phyloP scores from a whole-genome alignment of 805 yeast species.

The Wickerhamiella brachini region DNA sequence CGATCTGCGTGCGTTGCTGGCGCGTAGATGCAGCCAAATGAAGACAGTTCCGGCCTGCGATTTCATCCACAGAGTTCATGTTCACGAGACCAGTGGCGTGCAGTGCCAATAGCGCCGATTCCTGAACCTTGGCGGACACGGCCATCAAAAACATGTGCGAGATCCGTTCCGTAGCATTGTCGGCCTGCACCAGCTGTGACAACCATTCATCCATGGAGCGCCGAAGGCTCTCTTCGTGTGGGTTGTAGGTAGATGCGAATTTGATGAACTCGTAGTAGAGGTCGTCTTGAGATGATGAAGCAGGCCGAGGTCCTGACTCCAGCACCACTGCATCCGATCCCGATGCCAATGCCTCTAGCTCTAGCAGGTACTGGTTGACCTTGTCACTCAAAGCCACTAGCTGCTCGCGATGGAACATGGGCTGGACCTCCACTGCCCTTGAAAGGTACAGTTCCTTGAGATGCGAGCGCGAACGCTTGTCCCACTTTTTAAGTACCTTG shows the following conservation, averaged over 20 bases:
- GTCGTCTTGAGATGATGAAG: constrained; percentile 34
- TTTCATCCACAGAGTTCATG: constrained; percentile 51
- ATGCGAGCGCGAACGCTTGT: constrained; percentile 86
- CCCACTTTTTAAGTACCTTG: constrained; percentile 95
- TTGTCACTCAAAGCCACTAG: constrained; percentile 73
- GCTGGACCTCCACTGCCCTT: constrained; percentile 91
- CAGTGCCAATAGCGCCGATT: constrained; percentile 39
- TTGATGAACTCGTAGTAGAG: constrained; percentile 53
- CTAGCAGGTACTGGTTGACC: constrained; percentile 38
- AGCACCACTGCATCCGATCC: constrained; percentile 28
- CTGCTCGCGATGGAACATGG: constrained; percentile 84
- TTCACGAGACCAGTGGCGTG: constrained; percentile 41
- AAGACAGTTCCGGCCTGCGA: constrained; percentile 56
- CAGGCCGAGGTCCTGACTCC: constrained; percentile 12
- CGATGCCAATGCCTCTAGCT: constrained; percentile 57
- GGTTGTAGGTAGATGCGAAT: constrained; percentile 21
- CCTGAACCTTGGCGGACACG: constrained; percentile 51
- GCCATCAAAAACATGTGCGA: constrained; percentile 64
- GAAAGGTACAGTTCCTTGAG: constrained; percentile 84
- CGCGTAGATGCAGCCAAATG: constrained; percentile 41
- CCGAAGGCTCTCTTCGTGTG: constrained; percentile 13
- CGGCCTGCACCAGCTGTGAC: constrained; percentile 28
- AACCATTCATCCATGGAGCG: constrained; percentile 32
- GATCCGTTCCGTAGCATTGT: constrained; percentile 32
- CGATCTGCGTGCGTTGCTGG: constrained; percentile 17